Conservation (phyloP, 2,329 filamentous ascomycete genomes). For the Hymenoscyphus linearis region DNA sequence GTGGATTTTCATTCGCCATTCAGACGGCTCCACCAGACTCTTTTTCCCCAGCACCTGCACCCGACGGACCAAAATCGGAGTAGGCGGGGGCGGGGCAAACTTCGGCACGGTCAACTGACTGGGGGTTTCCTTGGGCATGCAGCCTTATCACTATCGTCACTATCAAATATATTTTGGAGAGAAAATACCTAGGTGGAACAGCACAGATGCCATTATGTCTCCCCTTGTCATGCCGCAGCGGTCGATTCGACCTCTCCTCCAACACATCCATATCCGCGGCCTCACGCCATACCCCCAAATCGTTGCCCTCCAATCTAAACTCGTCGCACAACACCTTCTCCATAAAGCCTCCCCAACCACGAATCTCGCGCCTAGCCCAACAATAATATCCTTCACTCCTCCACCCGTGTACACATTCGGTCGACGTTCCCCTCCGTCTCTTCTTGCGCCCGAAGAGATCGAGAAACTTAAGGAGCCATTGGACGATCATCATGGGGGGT, state of each 20-base stretch:
- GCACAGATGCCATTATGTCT: not conserved
- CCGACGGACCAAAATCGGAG: too few species aligned
- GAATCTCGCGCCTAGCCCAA: slow-evolving; percentile 50
- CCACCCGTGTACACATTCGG: slow-evolving; percentile 85
- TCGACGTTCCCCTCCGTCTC: slow-evolving; percentile 54
- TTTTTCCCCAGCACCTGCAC: too few species aligned
- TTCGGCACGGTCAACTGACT: not conserved
- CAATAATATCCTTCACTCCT: slow-evolving; percentile 77
- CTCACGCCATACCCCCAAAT: slow-evolving; percentile 50
- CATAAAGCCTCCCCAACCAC: slow-evolving; percentile 44
- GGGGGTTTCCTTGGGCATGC: not conserved
- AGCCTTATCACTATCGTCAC: too few species aligned
- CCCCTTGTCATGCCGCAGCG: not conserved
- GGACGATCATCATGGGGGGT: not conserved
- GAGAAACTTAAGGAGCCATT: not conserved
- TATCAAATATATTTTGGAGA: too few species aligned
- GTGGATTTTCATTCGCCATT: too few species aligned
- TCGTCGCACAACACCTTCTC: slow-evolving; percentile 53
- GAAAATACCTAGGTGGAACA: too few species aligned
- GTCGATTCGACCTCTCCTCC: slow-evolving; percentile 34
- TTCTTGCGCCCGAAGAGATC: slow-evolving; percentile 35
- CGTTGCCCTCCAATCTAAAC: slow-evolving; percentile 48
- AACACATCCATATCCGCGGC: slow-evolving; percentile 54
- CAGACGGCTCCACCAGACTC: too few species aligned
- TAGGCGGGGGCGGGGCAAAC: too few species aligned